These are phyloP conservation scores for Aspergillus pseudoglaucus DNA, from an alignment of 2,329 filamentous ascomycete genomes.

Conservation along the genomic window DNA sequence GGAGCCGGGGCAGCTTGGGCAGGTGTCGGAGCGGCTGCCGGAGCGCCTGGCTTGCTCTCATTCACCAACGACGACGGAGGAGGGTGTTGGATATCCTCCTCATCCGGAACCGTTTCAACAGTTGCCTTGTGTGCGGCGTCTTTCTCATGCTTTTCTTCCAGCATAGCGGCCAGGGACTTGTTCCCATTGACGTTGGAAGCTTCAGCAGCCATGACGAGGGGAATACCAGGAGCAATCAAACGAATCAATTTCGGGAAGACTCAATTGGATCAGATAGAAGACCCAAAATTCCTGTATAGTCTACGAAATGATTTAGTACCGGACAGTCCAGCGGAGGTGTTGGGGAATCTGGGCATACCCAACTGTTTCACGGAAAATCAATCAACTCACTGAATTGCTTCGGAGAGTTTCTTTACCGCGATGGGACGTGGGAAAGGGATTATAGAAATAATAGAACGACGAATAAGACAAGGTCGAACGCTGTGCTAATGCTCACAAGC, in stretches of 20 bases:
- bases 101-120: conserved; percentile 74
- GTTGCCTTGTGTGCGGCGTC: conserved; percentile 54
- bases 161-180: conserved; percentile 47
- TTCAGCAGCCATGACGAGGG: conserved; percentile 29
- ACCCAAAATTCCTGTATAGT: conserved; percentile 3
- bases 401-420: too few relatives aligned
- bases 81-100: conserved; percentile 61
- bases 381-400: too few relatives aligned
- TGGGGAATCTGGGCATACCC: too few relatives aligned
- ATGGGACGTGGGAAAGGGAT: not conserved
- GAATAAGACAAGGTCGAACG: not conserved
- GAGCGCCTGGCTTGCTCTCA: conserved; percentile 23
- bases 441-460: not conserved
- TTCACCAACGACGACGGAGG: conserved; percentile 42
- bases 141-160: conserved; percentile 48
- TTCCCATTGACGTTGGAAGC: conserved; percentile 23
- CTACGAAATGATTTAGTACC: not conserved
- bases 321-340: too few relatives aligned
- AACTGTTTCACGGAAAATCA: too few relatives aligned
- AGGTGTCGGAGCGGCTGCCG: conserved; percentile 12
- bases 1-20: conserved; percentile 21
- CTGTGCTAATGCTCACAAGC: not conserved
- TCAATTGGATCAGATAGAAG: conserved; percentile 3
- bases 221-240: conserved; percentile 1
- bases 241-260: not conserved